Conservation (phyloP, 108 stramenopile genomes). For the Pinguiococcus pyrenoidosus region DNA sequence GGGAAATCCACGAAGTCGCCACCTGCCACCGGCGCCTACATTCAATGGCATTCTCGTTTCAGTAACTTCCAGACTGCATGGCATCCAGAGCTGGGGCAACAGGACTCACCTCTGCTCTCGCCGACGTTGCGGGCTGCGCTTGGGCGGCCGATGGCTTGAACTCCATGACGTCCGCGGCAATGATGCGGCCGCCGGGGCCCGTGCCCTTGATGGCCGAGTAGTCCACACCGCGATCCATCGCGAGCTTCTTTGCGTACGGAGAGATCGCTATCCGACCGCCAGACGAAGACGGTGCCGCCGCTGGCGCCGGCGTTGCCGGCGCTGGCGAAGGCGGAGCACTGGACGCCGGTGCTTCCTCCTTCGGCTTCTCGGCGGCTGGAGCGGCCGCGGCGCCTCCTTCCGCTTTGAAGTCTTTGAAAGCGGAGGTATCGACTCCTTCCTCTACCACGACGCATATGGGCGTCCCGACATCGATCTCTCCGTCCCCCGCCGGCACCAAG, state of each 20-base stretch:
- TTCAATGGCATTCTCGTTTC: constrained; percentile 38
- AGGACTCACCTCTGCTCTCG: constrained; percentile 26
- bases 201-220: constrained; percentile 53
- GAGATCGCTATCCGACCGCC: constrained; percentile 71
- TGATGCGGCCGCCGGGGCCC: constrained; percentile 84
- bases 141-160: constrained; percentile 31
- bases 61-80: constrained; percentile 26
- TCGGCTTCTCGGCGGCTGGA: not conserved
- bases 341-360: not conserved
- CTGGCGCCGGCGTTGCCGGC: not conserved
- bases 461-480: constrained; percentile 39
- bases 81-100: constrained; percentile 15
- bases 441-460: constrained; percentile 33
- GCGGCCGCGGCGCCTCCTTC: not conserved
- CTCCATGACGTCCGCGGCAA: constrained; percentile 82
- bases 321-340: not conserved
- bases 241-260: constrained; percentile 69
- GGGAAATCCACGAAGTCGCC: constrained; percentile 56
- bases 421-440: constrained; percentile 2
- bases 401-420: constrained; percentile 1
- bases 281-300: too few species aligned
- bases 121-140: constrained; percentile 17
- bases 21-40: constrained; percentile 23
- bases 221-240: constrained; percentile 63
- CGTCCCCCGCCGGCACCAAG: constrained; percentile 50